Evolutionary conservation across 495 filamentous ascomycete species (phyloP).

Genomic region (Pyrenula massariospora): DNA sequence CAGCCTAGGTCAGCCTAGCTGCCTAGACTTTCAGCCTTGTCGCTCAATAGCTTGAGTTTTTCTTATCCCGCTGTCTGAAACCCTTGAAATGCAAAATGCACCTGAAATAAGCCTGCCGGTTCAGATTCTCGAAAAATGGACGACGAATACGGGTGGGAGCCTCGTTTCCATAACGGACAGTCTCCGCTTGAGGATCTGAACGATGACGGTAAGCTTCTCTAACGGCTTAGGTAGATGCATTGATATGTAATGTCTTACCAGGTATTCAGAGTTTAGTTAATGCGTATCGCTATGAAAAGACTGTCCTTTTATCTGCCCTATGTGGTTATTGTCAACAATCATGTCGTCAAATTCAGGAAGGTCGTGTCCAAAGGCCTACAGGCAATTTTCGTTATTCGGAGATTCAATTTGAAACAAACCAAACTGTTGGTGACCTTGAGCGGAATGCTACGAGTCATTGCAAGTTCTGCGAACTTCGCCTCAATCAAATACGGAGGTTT

Average conservation of each 20-base stretch:
- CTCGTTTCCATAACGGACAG: neutral
- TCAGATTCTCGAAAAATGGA: neutral
- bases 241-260: neutral
- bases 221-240: neutral
- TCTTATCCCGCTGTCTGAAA: neutral
- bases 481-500: neutral
- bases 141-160: neutral
- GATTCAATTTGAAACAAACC: too few species aligned
- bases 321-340: neutral
- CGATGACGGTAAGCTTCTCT: neutral
- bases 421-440: neutral
- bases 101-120: neutral
- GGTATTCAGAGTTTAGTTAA: neutral
- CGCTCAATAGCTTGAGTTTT: neutral
- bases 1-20: too few species aligned
- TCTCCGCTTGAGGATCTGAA: neutral
- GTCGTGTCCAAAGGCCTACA: neutral
- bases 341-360: neutral
- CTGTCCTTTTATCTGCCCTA: neutral
- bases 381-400: neutral
- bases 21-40: too few species aligned
- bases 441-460: neutral
- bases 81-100: neutral
- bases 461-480: neutral
- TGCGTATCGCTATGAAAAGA: neutral